Conservation (phyloP, 1,284 basidiomycete species). For the Coniophora puteana region DNA sequence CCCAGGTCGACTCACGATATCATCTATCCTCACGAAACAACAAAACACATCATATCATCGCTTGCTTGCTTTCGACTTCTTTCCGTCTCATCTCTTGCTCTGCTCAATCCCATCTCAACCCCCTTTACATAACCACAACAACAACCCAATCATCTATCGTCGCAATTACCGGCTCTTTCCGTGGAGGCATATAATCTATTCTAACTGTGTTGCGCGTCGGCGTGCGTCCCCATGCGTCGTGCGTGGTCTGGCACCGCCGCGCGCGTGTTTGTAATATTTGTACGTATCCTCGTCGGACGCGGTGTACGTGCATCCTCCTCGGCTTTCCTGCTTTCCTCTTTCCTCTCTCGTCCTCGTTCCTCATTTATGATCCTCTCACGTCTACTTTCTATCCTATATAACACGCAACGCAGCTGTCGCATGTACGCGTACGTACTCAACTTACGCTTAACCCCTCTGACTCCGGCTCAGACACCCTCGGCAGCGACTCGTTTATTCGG, state of each 20-base stretch:
- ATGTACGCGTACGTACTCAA: neutral
- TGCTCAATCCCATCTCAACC: neutral
- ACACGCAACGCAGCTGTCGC: neutral
- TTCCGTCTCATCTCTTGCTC: constrained; percentile 3
- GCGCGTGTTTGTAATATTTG: neutral
- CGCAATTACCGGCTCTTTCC: too few relatives aligned
- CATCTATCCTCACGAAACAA: constrained; percentile 2
- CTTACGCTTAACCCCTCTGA: constrained; percentile 1
- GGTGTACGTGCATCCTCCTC: too few relatives aligned
- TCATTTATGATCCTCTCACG: too few relatives aligned
- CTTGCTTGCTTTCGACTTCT: constrained; percentile 2
- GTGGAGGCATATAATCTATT: neutral
- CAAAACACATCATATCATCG: neutral
- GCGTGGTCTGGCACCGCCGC: constrained; percentile 1
- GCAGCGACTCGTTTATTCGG: too few relatives aligned
- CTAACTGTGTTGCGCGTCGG: neutral
- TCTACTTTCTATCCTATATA: neutral
- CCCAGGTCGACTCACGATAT: constrained; percentile 25
- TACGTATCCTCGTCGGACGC: neutral
- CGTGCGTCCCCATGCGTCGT: neutral
- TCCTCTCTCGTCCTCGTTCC: neutral
- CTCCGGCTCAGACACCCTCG: too few relatives aligned
- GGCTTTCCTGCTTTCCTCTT: too few relatives aligned
- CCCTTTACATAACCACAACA: constrained; percentile 5
- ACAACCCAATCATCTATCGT: constrained; percentile 7